phyloP scores from a whole-genome alignment of 345 rosid genomes.

The Camelina neglecta region DNA sequence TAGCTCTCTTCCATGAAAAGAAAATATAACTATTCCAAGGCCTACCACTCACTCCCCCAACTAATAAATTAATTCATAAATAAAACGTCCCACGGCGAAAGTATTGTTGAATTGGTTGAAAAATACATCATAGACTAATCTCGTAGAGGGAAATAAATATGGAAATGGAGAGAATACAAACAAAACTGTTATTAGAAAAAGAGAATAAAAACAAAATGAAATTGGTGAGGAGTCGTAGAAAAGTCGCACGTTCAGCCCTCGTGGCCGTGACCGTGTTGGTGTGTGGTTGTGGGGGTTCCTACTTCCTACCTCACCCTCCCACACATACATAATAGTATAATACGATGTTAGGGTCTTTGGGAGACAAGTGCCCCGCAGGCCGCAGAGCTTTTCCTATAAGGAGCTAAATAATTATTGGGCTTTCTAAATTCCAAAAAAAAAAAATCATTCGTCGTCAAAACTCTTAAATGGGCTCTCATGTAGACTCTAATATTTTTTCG shows the following conservation, averaged over 20 bases:
- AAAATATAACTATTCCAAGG: background rate
- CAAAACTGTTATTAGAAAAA: background rate
- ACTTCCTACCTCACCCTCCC: background rate
- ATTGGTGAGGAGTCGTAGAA: slow-evolving; percentile 16
- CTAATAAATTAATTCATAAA: background rate
- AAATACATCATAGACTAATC: background rate
- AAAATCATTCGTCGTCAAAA: background rate
- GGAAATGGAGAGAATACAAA: background rate
- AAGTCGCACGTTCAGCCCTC: background rate
- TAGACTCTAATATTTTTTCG: background rate
- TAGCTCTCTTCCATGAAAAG: background rate
- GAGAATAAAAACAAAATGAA: slow-evolving; percentile 13
- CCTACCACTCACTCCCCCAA: slow-evolving; percentile 19
- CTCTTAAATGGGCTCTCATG: slow-evolving; percentile 16
- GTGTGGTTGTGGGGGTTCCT: background rate
- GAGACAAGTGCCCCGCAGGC: background rate
- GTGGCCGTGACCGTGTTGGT: background rate
- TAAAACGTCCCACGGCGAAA: background rate
- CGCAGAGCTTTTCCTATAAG: background rate
- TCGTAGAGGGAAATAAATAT: background rate
- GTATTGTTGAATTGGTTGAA: background rate
- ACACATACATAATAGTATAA: no score
- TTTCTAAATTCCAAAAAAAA: background rate
- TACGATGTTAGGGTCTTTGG: no score
- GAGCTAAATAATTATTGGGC: background rate